Base-by-base conservation (phyloP, 306 rosid genomes). In the Crataegus laevigata region DNA sequence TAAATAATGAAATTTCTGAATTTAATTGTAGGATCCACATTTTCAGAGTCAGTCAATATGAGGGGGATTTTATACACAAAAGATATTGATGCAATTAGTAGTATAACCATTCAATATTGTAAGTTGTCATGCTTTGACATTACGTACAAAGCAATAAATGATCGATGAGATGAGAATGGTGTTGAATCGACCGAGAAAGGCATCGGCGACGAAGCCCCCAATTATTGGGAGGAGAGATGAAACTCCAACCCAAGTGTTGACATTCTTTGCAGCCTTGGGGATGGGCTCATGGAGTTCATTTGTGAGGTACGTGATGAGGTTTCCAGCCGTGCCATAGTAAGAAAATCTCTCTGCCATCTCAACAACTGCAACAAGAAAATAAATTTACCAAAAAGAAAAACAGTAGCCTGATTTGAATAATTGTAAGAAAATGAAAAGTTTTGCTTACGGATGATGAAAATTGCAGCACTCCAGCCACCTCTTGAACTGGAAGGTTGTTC, bases 391-490 rank as follows among this genome's bases (percentile, higher is more conserved):
- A 19, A 19, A 32, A 29, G 4, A 28, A 43, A 62, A 14, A 6
- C 17, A 0, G 29, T 26, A 70, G 63, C 30, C 28, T 51, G 55
- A 55, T 11, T 8, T 14, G 4, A 62, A 28, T 47, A 6, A 6
- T 5, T 28, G 4, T 42, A 67, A 36, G 52, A n/a, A 22, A 22
- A 17, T 32, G 8, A 52, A 21, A 32, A 32, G 21, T 47, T 38
- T 36, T 22, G 57, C 77, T 66, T 78, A 84, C 91, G 69, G 36
- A 84, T 84, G 73, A 87, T 36, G 80, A 87, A 87, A 76, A 84
- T 82, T 73, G 91, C 88, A 4, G 88, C 91, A 64, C 38, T 47
- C 91, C 88, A 87, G 6, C 85, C 88, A 10, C 90, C 90, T 25
- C 63, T 77, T 12, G 77, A 34, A 7, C 59, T 78, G 14, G 77